Conservation (phyloP, 2,329 filamentous ascomycete genomes). For the Claviceps pazoutovae region DNA sequence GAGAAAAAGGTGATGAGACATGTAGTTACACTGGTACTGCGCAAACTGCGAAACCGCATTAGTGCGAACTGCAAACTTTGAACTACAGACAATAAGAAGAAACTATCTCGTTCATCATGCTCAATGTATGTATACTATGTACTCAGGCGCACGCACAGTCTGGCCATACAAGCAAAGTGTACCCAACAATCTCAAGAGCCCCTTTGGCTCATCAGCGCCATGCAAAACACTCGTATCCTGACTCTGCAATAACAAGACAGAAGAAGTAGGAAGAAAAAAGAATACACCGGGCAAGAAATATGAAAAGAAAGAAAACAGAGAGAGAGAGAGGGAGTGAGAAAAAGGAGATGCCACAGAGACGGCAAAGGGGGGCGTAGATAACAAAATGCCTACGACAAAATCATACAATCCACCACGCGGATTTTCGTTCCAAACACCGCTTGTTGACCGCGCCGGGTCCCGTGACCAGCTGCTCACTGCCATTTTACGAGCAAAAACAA, state of each 20-base stretch:
- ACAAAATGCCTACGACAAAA: not conserved
- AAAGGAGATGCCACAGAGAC: not conserved
- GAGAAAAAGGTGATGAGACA: no score
- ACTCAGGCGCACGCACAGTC: not conserved
- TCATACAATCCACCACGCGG: not conserved
- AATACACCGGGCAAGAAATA: not conserved
- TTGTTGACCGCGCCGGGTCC: slow-evolving; percentile 1
- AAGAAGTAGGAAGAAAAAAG: not conserved
- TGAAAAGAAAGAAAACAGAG: not conserved
- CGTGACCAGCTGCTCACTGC: not conserved
- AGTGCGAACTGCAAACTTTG: no score
- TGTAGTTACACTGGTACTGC: no score
- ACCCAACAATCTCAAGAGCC: not conserved
- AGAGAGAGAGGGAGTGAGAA: not conserved
- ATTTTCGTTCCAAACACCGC: slow-evolving; percentile 1
- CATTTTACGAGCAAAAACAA: not conserved
- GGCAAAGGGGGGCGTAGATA: not conserved
- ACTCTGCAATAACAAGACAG: not conserved
- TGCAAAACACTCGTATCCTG: not conserved
- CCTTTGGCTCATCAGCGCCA: not conserved
- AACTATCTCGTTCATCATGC: no score
- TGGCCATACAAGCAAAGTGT: slow-evolving; percentile 1
- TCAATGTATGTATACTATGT: not conserved
- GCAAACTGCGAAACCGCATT: no score
- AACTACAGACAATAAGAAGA: no score